phyloP scores from a whole-genome alignment of 1,139 yeast species.

The Wickerhamomyces sp. region DNA sequence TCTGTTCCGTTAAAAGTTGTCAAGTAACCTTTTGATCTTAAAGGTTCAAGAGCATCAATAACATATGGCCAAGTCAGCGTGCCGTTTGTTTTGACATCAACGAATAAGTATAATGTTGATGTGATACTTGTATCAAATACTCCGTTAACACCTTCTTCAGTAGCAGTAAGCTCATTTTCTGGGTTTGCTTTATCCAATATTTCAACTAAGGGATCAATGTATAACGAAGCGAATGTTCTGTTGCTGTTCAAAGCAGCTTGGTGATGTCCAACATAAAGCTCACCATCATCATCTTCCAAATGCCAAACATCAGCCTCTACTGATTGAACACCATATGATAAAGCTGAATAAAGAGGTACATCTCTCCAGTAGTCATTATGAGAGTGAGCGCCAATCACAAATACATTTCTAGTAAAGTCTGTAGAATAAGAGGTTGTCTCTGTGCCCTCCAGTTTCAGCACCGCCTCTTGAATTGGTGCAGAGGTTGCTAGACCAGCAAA shows the following conservation, averaged over 20 bases:
- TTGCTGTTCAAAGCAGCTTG: constrained; percentile 41
- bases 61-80: constrained; percentile 33
- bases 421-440: constrained; percentile 14
- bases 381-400: constrained; percentile 44
- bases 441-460: constrained; percentile 8
- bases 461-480: constrained; percentile 16
- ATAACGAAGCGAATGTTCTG: constrained; percentile 46
- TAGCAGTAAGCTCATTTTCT: constrained; percentile 15
- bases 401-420: constrained; percentile 22
- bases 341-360: constrained; percentile 59
- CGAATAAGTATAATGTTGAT: constrained; percentile 41
- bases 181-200: constrained; percentile 42
- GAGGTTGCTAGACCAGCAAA: neutral
- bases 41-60: constrained; percentile 32
- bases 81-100: constrained; percentile 47
- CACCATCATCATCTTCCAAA: constrained; percentile 30
- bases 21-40: constrained; percentile 36
- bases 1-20: constrained; percentile 28
- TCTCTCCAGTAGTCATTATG: constrained; percentile 79
- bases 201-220: constrained; percentile 49
- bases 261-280: constrained; percentile 67
- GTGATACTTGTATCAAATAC: constrained; percentile 39
- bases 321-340: constrained; percentile 56
- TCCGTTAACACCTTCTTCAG: constrained; percentile 36
- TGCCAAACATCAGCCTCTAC: constrained; percentile 74